Evolutionary conservation across 495 filamentous ascomycete genomes (phyloP).

Genomic region (Aspergillus cavernicola): DNA sequence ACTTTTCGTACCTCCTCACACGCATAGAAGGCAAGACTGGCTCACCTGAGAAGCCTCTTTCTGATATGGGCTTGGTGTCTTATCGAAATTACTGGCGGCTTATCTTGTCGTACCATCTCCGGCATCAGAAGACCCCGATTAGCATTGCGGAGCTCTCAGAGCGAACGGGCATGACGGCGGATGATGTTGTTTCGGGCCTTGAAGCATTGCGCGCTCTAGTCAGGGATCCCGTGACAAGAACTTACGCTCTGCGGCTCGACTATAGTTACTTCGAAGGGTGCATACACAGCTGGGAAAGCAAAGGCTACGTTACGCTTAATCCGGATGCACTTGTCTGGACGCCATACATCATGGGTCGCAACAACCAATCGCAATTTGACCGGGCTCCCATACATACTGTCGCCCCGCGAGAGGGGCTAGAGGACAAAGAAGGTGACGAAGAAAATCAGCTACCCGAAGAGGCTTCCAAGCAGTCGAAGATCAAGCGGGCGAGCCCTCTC

Average conservation of each 20-base stretch:
- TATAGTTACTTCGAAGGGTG: conserved; percentile 76
- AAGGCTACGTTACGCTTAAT: conserved; percentile 82
- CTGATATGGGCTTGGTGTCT: conserved; percentile 94
- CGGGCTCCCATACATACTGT: conserved; percentile 81
- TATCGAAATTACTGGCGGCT: conserved; percentile 97
- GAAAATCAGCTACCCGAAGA: conserved; percentile 29
- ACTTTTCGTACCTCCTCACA: conserved; percentile 96
- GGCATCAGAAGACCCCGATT: conserved; percentile 59
- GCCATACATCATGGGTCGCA: conserved; percentile 93
- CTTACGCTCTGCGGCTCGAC: conserved; percentile 86
- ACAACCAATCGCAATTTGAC: conserved; percentile 80
- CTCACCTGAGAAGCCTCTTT: conserved; percentile 94
- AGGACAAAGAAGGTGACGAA: conserved; percentile 51
- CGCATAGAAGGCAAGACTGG: conserved; percentile 91
- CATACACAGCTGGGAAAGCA: conserved; percentile 79
- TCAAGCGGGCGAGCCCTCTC: conserved; percentile 18
- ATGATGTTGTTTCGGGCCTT: conserved; percentile 90
- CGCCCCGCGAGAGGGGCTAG: conserved; percentile 67
- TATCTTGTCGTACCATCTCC: conserved; percentile 76
- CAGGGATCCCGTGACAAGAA: conserved; percentile 79
- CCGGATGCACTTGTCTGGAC: conserved; percentile 84
- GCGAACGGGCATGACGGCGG: conserved; percentile 90
- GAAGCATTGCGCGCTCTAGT: conserved; percentile 87
- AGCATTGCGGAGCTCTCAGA: conserved; percentile 81
- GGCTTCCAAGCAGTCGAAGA: conserved; percentile 18